Conservation (phyloP, 768 basidiomycete genomes). For the Russula earlei region DNA sequence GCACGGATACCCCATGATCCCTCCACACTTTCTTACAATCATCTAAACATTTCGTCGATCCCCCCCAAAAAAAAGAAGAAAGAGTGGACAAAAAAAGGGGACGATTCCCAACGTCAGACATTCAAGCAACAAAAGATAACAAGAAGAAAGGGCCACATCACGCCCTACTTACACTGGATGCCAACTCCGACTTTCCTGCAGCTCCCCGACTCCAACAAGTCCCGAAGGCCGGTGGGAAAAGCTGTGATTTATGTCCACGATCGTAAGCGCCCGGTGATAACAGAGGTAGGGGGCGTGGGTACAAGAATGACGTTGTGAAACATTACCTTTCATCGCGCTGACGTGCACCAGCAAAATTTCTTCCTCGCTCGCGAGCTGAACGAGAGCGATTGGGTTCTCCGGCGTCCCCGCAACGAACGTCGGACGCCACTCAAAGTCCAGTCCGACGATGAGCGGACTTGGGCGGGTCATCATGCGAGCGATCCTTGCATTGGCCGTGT, state of each 20-base stretch:
- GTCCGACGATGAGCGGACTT: conserved; percentile 33
- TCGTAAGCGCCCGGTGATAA: too few species aligned
- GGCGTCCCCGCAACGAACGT: conserved; percentile 39
- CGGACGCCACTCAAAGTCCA: conserved; percentile 79
- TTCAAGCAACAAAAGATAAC: not conserved
- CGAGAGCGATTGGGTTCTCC: conserved; percentile 62
- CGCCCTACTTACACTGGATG: conserved; percentile 45
- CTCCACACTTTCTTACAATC: conserved; percentile 58
- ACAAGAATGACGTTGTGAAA: too few species aligned
- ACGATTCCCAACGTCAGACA: not conserved
- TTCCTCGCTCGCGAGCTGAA: conserved; percentile 56
- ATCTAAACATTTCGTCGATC: conserved; percentile 31
- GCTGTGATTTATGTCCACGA: not conserved
- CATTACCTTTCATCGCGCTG: conserved; percentile 42
- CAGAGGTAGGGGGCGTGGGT: too few species aligned
- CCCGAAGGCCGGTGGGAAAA: conserved; percentile 31
- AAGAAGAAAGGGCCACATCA: not conserved
- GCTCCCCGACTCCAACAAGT: conserved; percentile 43
- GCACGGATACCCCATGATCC: conserved; percentile 33
- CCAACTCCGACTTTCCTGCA: conserved; percentile 63
- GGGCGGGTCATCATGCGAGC: conserved; percentile 1
- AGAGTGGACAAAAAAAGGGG: too few species aligned
- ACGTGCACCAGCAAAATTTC: conserved; percentile 58
- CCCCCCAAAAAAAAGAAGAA: too few species aligned
- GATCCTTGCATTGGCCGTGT: conserved; percentile 7